Conservation (phyloP, 179 eudicot species). For the Patellifolia procumbens region DNA sequence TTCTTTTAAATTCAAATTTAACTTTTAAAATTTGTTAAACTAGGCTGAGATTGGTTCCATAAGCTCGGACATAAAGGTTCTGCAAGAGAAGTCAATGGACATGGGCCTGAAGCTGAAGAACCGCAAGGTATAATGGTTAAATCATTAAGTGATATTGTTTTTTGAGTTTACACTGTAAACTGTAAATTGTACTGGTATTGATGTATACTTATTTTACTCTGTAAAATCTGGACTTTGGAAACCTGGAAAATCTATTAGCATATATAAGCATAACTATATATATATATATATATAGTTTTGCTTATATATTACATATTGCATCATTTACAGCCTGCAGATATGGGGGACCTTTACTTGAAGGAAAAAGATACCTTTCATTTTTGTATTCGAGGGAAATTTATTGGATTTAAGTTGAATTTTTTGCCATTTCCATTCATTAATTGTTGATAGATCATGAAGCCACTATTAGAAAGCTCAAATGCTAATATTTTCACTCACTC, state of each 20-base stretch:
- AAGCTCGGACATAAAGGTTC: conserved; percentile 96
- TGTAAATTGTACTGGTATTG: background rate
- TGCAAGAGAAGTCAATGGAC: conserved; percentile 99
- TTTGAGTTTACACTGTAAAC: conserved; percentile 5
- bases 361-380: background rate
- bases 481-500: background rate
- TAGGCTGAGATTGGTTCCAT: conserved; percentile 98
- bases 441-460: background rate
- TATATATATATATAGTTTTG: too few species aligned
- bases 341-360: conserved; percentile 8
- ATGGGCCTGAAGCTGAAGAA: conserved; percentile 99
- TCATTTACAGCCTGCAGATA: background rate
- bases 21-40: background rate
- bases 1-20: conserved; percentile 7
- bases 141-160: conserved; percentile 15
- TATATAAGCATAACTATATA: too few species aligned
- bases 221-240: background rate
- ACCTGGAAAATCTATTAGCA: background rate
- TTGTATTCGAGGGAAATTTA: background rate
- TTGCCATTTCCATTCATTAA: background rate
- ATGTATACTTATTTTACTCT: background rate
- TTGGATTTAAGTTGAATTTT: background rate
- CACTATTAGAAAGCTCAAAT: background rate
- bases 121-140: conserved; percentile 67
- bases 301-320: background rate